Percentiles rank a stretch among this genome's conserved stretches.
phyloP scores from a whole-genome alignment of 306 rosid genomes.

The Bauhinia variegata region DNA sequence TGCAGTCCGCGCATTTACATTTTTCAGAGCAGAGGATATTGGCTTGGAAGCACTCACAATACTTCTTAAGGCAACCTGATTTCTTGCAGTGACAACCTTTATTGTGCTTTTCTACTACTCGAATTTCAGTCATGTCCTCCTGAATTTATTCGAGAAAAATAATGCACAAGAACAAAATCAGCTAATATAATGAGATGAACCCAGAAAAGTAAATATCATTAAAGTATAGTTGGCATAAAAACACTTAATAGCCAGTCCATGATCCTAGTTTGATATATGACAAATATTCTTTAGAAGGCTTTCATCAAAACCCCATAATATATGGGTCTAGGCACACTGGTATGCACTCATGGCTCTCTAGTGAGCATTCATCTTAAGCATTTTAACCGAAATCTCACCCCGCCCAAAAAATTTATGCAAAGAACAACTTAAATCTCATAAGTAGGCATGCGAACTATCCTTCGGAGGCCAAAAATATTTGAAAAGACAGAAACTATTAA shows the following conservation, averaged over 20 bases:
- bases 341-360: no score
- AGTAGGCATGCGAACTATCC: no score
- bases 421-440: no score
- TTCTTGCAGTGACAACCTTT: conserved; percentile 89
- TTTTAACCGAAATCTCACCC: no score
- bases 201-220: conserved; percentile 14
- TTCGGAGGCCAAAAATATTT: no score
- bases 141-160: conserved; percentile 43
- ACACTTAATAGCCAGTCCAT: neutral
- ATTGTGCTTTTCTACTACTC: conserved; percentile 73
- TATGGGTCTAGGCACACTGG: no score
- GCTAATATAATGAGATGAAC: conserved; percentile 26
- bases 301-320: no score
- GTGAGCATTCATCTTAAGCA: no score
- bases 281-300: no score
- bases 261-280: no score
- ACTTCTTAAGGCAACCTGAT: conserved; percentile 90
- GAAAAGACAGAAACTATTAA: no score
- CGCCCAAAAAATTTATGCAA: no score
- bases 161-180: conserved; percentile 32
- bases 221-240: conserved; percentile 18
- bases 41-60: conserved; percentile 88
- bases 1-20: conserved; percentile 80
- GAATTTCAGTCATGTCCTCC: conserved; percentile 64
- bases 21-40: conserved; percentile 77